Percentiles rank a stretch among this genome's conserved stretches.
Evolutionary conservation across 2,329 filamentous ascomycete genomes (phyloP).

Genomic region (Apiospora hydei): DNA sequence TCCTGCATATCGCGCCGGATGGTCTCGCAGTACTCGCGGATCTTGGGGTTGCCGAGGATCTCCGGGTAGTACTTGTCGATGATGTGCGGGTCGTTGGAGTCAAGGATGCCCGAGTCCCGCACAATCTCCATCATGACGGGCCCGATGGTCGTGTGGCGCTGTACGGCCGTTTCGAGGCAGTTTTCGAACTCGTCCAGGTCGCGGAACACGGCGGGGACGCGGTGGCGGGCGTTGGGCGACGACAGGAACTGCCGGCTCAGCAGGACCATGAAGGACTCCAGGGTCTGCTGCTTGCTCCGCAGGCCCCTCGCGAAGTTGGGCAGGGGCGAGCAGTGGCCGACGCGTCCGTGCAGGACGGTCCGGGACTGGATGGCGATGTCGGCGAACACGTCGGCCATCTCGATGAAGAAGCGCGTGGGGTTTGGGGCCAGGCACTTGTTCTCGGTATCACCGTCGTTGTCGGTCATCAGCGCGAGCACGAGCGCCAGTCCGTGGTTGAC

Average conservation of each 20-base stretch:
- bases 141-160: constrained; percentile 30
- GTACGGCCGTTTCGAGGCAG: constrained; percentile 31
- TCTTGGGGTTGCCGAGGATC: constrained; percentile 31
- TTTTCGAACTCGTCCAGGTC: constrained; percentile 38
- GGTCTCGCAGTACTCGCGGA: constrained; percentile 31
- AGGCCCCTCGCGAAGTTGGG: constrained; percentile 36
- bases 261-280: constrained; percentile 39
- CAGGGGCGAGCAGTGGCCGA: constrained; percentile 34
- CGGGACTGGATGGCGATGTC: constrained; percentile 35
- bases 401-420: constrained; percentile 35
- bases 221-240: constrained; percentile 24
- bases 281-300: constrained; percentile 32
- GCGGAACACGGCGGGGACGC: constrained; percentile 33
- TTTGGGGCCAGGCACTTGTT: constrained; percentile 33
- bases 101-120: constrained; percentile 26
- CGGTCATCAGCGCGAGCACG: constrained; percentile 42
- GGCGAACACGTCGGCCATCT: constrained; percentile 36
- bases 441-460: constrained; percentile 29
- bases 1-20: constrained; percentile 27
- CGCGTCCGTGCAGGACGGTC: constrained; percentile 33
- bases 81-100: constrained; percentile 26
- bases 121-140: constrained; percentile 34
- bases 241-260: constrained; percentile 33
- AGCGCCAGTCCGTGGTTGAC: constrained; percentile 46
- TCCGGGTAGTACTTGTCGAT: constrained; percentile 30